phyloP scores from a whole-genome alignment of 805 yeast species.

The Teunomyces kruisii region DNA sequence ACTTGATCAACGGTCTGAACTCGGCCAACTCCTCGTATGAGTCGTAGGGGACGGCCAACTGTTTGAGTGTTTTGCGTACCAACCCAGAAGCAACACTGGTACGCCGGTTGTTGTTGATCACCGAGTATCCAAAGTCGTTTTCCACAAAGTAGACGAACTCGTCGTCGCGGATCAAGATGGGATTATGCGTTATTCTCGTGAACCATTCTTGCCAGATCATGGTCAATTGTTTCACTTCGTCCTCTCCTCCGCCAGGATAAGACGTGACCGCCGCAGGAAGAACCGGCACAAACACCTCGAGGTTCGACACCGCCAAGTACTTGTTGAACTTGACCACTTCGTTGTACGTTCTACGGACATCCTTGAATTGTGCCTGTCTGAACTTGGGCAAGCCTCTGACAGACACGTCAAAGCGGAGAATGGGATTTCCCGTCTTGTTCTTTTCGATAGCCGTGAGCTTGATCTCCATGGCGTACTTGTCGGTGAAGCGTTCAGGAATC shows the following conservation, averaged over 20 bases:
- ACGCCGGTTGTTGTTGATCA: constrained; percentile 56
- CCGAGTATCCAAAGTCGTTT: constrained; percentile 66
- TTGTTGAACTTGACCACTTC: constrained; percentile 77
- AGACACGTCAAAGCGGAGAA: constrained; percentile 61
- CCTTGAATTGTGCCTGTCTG: constrained; percentile 67
- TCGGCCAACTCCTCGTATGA: constrained; percentile 77
- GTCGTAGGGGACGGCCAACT: constrained; percentile 88
- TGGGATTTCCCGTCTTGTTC: constrained; percentile 73
- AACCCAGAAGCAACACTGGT: constrained; percentile 77
- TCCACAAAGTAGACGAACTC: constrained; percentile 85
- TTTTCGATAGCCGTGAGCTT: constrained; percentile 71
- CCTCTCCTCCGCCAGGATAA: constrained; percentile 82
- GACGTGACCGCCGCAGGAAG: constrained; percentile 74
- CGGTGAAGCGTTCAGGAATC: constrained; percentile 51
- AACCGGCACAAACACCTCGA: constrained; percentile 92
- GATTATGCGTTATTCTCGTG: constrained; percentile 66
- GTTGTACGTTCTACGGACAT: constrained; percentile 73
- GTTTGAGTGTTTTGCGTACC: constrained; percentile 86
- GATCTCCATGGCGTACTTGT: constrained; percentile 45
- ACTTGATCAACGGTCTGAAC: constrained; percentile 84
- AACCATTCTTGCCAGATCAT: constrained; percentile 82
- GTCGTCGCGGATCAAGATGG: constrained; percentile 81
- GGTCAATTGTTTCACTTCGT: constrained; percentile 61
- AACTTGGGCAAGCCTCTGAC: constrained; percentile 66
- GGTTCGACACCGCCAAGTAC: constrained; percentile 75